Conservation (phyloP, 805 yeast species). For the Hanseniaspora taiwanica region DNA sequence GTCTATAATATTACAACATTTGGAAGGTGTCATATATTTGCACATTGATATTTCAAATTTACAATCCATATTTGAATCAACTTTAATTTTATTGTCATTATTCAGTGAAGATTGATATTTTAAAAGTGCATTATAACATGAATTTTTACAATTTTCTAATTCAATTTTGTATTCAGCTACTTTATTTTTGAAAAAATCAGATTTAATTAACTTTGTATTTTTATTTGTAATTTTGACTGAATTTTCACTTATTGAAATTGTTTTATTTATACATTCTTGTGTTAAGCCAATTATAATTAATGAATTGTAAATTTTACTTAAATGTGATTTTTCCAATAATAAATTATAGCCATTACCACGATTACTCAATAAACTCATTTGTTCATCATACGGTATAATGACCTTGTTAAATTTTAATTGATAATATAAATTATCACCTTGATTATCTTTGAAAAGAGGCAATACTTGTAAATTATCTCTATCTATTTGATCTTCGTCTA, state of each 20-base stretch:
- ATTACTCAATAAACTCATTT: conserved; percentile 26
- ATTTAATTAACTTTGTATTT: conserved; percentile 34
- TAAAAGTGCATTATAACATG: conserved; percentile 49
- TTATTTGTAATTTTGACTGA: conserved; percentile 41
- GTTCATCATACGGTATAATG: conserved; percentile 26
- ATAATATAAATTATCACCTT: conserved; percentile 41
- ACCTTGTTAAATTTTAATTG: conserved; percentile 40
- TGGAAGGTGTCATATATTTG: conserved; percentile 47
- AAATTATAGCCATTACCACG: conserved; percentile 50
- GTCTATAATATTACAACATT: conserved; percentile 37
- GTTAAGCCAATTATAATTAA: conserved; percentile 53
- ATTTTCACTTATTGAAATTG: conserved; percentile 30
- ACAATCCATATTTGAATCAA: conserved; percentile 30
- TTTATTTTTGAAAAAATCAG: conserved; percentile 36
- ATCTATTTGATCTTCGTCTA: conserved; percentile 23
- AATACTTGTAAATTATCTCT: conserved; percentile 1
- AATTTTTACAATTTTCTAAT: conserved; percentile 38
- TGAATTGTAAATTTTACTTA: conserved; percentile 61
- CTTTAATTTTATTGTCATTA: too few relatives aligned
- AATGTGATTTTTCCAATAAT: conserved; percentile 52
- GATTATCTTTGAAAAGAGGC: conserved; percentile 32
- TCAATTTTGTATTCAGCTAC: conserved; percentile 42
- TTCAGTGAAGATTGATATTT: conserved; percentile 29
- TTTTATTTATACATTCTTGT: conserved; percentile 33
- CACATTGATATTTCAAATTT: conserved; percentile 45